Conservation (phyloP, 805 yeast species). For the Candida ipomoeae region DNA sequence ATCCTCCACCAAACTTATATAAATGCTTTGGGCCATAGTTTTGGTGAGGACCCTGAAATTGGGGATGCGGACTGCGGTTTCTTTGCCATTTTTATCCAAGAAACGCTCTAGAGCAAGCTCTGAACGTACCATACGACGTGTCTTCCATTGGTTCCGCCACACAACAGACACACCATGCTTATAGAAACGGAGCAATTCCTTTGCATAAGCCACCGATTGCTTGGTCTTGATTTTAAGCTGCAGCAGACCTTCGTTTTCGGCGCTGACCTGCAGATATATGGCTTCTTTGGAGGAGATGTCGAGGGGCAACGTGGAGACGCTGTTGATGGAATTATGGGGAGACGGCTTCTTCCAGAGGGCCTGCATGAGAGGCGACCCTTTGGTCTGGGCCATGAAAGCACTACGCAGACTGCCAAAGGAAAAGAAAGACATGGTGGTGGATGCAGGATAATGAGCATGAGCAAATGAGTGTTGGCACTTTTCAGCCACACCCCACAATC, state of each 20-base stretch:
- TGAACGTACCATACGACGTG: conserved; percentile 16
- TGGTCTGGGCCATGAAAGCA: conserved; percentile 1
- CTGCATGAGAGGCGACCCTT: conserved; percentile 10
- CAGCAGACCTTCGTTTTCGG: conserved; percentile 15
- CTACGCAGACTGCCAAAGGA: conserved; percentile 3
- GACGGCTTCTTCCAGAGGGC: conserved; percentile 8
- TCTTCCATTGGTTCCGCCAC: conserved; percentile 39
- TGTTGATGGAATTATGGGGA: conserved; percentile 1
- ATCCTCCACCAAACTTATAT: conserved; percentile 35
- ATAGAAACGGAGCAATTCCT: conserved; percentile 48
- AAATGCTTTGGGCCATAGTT: conserved; percentile 33
- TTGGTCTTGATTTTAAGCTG: conserved; percentile 22
- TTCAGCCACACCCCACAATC: neutral
- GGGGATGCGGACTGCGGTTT: conserved; percentile 26
- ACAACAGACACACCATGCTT: conserved; percentile 54
- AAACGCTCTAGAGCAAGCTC: conserved; percentile 19
- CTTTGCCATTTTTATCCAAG: conserved; percentile 22
- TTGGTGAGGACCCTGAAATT: conserved; percentile 33
- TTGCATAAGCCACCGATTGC: conserved; percentile 44
- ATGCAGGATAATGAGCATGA: conserved; percentile 1
- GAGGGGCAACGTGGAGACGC: conserved; percentile 31
- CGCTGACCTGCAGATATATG: conserved; percentile 23
- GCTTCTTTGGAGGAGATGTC: conserved; percentile 24
- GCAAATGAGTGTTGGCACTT: neutral
- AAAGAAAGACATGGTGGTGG: conserved; percentile 3